Percentiles rank a stretch among this genome's conserved stretches.
Evolutionary conservation across 1,139 yeast genomes (phyloP).

Genomic region (Debaryomyces nepalensis): DNA sequence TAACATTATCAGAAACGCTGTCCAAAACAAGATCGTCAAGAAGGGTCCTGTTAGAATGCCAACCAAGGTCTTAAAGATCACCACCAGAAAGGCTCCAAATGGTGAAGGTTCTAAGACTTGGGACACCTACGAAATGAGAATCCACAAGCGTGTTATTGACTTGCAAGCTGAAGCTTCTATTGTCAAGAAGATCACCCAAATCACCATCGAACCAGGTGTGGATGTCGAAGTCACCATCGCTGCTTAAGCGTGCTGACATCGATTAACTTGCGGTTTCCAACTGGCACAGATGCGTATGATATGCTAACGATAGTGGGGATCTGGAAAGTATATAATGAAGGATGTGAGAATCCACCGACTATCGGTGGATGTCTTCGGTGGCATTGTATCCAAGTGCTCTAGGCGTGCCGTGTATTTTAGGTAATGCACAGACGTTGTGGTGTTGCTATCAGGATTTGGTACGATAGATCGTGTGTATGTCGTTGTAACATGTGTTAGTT

Average conservation of each 20-base stretch:
- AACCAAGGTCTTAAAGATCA: slow-evolving; percentile 96
- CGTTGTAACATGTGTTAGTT: slow-evolving; percentile 7
- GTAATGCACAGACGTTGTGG: slow-evolving; percentile 60
- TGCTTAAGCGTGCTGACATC: slow-evolving; percentile 30
- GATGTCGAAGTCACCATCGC: slow-evolving; percentile 49
- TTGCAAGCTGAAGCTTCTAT: slow-evolving; percentile 95
- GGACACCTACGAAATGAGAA: slow-evolving; percentile 99
- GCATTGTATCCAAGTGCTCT: slow-evolving; percentile 53
- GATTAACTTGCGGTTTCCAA: neutral
- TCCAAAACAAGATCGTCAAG: slow-evolving; percentile 78
- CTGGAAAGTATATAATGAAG: slow-evolving; percentile 8
- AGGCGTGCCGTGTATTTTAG: slow-evolving; percentile 62
- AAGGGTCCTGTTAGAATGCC: slow-evolving; percentile 99
- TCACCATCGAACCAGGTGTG: slow-evolving; percentile 71
- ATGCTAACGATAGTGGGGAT: slow-evolving; percentile 9
- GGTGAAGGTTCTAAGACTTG: slow-evolving; percentile 99
- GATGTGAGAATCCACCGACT: slow-evolving; percentile 4
- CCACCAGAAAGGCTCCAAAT: slow-evolving; percentile 99
- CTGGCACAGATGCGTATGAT: slow-evolving; percentile 6
- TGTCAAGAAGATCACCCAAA: slow-evolving; percentile 95
- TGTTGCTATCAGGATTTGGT: slow-evolving; percentile 64
- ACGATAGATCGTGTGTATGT: slow-evolving; percentile 21
- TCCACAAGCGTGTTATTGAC: slow-evolving; percentile 99
- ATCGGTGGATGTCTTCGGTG: slow-evolving; percentile 17
- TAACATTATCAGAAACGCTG: slow-evolving; percentile 89